phyloP scores from a whole-genome alignment of 2,329 filamentous ascomycete genomes.

The Clonostachys chloroleuca region DNA sequence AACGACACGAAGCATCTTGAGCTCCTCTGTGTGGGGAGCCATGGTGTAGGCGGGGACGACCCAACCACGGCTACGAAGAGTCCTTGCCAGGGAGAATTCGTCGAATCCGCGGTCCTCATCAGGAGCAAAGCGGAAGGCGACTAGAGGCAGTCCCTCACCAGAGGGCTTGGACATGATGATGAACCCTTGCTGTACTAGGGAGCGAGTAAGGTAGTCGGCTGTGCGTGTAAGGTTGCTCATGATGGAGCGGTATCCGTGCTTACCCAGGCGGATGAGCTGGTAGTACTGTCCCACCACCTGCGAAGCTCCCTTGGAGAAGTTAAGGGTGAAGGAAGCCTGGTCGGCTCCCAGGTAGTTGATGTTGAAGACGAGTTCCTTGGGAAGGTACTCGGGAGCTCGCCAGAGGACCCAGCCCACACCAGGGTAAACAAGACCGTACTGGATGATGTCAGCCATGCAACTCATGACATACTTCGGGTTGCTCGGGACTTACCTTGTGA shows the following conservation, averaged over 20 bases:
- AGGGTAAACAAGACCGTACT: slow-evolving; percentile 70
- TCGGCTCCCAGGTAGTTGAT: slow-evolving; percentile 98
- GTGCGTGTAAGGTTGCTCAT: slow-evolving; percentile 92
- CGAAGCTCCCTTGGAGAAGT: slow-evolving; percentile 93
- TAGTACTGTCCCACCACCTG: slow-evolving; percentile 98
- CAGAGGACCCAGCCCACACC: slow-evolving; percentile 94
- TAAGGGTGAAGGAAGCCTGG: slow-evolving; percentile 92
- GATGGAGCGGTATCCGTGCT: slow-evolving; percentile 86
- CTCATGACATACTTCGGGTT: slow-evolving; percentile 17
- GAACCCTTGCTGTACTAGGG: slow-evolving; percentile 73
- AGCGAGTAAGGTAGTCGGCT: slow-evolving; percentile 77
- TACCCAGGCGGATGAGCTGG: slow-evolving; percentile 90
- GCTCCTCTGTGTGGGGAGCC: slow-evolving; percentile 77
- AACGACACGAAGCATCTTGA: slow-evolving; percentile 91
- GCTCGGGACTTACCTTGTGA: slow-evolving; percentile 65
- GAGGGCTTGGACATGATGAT: slow-evolving; percentile 79
- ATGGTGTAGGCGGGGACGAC: slow-evolving; percentile 96
- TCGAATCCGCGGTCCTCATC: slow-evolving; percentile 57
- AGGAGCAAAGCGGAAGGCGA: slow-evolving; percentile 75
- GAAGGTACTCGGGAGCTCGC: slow-evolving; percentile 77
- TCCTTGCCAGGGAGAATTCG: slow-evolving; percentile 78
- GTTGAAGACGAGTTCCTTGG: slow-evolving; percentile 93
- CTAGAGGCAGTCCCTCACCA: slow-evolving; percentile 79
- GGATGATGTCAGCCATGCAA: neutral
- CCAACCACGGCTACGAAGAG: slow-evolving; percentile 84